These are phyloP conservation scores for Cairneyella variabilis DNA, from an alignment of 495 filamentous ascomycete genomes.

Conservation along the genomic window DNA sequence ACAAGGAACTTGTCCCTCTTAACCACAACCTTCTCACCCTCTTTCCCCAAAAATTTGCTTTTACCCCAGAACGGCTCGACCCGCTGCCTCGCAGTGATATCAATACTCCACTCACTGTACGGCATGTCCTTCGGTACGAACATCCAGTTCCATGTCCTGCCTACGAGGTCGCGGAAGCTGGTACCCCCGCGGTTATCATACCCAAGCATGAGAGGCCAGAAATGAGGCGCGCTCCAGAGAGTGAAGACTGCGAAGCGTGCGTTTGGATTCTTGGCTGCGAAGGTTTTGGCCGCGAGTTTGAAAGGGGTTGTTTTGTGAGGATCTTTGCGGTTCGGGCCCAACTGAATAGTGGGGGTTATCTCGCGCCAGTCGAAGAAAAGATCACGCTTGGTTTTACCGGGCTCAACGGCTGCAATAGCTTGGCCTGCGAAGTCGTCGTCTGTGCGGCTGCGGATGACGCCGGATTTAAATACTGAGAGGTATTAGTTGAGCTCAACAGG, in stretches of 20 bases:
- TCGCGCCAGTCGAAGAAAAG: slow-evolving; percentile 32
- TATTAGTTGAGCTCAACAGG: background rate
- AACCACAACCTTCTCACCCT: slow-evolving; percentile 35
- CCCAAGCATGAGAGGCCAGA: slow-evolving; percentile 46
- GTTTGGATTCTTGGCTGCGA: slow-evolving; percentile 14
- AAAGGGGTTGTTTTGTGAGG: slow-evolving; percentile 19
- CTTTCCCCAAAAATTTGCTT: slow-evolving; percentile 30
- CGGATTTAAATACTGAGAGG: slow-evolving; percentile 28
- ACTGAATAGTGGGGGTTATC: background rate
- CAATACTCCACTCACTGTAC: slow-evolving; percentile 38
- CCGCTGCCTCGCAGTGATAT: slow-evolving; percentile 31
- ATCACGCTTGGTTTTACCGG: slow-evolving; percentile 19
- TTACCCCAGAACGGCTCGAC: slow-evolving; percentile 30
- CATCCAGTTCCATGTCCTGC: slow-evolving; percentile 42
- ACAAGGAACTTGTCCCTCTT: slow-evolving; percentile 41
- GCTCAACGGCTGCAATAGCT: slow-evolving; percentile 26
- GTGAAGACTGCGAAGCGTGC: slow-evolving; percentile 42
- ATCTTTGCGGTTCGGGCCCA: slow-evolving; percentile 2
- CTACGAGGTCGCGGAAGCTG: slow-evolving; percentile 37
- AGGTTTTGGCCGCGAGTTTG: slow-evolving; percentile 13
- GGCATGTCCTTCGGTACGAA: slow-evolving; percentile 50
- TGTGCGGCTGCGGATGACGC: slow-evolving; percentile 25
- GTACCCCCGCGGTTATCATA: slow-evolving; percentile 25
- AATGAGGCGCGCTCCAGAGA: slow-evolving; percentile 47
- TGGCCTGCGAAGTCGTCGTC: slow-evolving; percentile 11